Evolutionary conservation across 176 grass and related monocot genomes (phyloP).

Genomic region (Oryza glumipatula): DNA sequence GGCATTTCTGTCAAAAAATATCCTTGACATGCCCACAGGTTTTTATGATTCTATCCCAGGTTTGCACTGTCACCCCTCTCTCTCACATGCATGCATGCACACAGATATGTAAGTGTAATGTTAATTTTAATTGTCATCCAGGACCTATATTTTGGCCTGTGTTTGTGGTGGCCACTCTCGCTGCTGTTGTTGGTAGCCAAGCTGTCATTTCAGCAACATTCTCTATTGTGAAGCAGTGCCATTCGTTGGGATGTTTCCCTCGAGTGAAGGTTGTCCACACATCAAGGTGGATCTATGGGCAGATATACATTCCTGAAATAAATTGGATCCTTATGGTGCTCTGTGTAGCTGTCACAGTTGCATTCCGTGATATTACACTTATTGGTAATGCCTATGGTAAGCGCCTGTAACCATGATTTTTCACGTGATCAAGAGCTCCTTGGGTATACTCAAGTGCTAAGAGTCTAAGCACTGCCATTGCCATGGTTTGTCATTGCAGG

Average conservation of each 20-base stretch:
- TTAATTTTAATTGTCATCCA: constrained; percentile 49
- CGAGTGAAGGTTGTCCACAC: constrained; percentile 97
- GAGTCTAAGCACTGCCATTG: constrained; percentile 34
- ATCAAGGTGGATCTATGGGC: constrained; percentile 94
- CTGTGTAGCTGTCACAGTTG: constrained; percentile 80
- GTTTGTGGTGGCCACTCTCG: constrained; percentile 88
- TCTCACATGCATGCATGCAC: neutral
- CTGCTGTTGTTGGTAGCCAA: constrained; percentile 96
- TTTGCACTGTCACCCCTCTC: constrained; percentile 34
- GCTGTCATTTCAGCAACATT: constrained; percentile 97
- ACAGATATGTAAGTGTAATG: constrained; percentile 13
- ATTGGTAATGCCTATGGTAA: constrained; percentile 96
- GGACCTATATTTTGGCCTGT: constrained; percentile 87
- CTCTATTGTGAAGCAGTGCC: constrained; percentile 97
- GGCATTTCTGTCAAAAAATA: constrained; percentile 92
- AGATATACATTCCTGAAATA: constrained; percentile 98
- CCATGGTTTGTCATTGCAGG: constrained; percentile 65
- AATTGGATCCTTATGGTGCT: constrained; percentile 99
- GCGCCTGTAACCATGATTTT: constrained; percentile 15
- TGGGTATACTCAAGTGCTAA: constrained; percentile 24
- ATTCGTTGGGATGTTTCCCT: constrained; percentile 94
- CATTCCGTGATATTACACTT: constrained; percentile 81
- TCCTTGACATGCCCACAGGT: constrained; percentile 48
- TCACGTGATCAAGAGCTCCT: neutral
- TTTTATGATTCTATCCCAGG: constrained; percentile 96